Evolutionary conservation across 176 grass and related monocot genomes (phyloP), one percentile per base, ranked within the genome.

Genomic region (Cocos nucifera): DNA sequence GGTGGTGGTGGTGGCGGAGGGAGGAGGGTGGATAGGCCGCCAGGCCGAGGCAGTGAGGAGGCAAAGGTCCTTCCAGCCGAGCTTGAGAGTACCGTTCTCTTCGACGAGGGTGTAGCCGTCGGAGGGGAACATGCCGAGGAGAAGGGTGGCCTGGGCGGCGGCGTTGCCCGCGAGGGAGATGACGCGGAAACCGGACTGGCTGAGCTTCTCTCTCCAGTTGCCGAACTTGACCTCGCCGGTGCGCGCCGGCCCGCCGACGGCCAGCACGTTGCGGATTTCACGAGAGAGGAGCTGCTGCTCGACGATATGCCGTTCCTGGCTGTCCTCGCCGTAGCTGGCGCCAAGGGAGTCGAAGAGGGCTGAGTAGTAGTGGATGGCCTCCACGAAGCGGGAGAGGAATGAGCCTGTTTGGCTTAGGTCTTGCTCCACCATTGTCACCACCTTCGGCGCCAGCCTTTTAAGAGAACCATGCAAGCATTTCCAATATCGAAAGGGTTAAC

Each of bases 291-390:
- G 83, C 82, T 96, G 91, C 67, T 90, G 86, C 91, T 96, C 91
- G 14, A 96, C 91, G 28, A 87, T 64, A 22, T 96, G 86, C 22
- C 91, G 76, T 72, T 96, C 91, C 18, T 70, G 73, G 75, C 80
- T 90, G 77, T 96, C 91, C 72, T 96, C 91, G 58, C 80, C 59
- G 76, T 96, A 96, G 76, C 91, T 90, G 27, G 91, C 91, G 18
- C 89, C 91, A 2, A 96, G 83, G 19, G 91, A 96, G 69, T 96
- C 91, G 71, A 96, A 96, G 61, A 96, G 73, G 17, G 92, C 92
- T 2, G 92, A 96, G 78, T 96, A 96, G 85, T 96, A 96, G 80
- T 96, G 92, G 76, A 96, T 96, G 15, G 92, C 87, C 81, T 96
- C 92, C 56, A 96, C 92, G 72, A 96, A 96, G 4, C 87, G 86